Evolutionary conservation across 1,284 basidiomycete genomes (phyloP), one percentile per base, ranked within the genome.

Genomic region (Peniophora sp.): DNA sequence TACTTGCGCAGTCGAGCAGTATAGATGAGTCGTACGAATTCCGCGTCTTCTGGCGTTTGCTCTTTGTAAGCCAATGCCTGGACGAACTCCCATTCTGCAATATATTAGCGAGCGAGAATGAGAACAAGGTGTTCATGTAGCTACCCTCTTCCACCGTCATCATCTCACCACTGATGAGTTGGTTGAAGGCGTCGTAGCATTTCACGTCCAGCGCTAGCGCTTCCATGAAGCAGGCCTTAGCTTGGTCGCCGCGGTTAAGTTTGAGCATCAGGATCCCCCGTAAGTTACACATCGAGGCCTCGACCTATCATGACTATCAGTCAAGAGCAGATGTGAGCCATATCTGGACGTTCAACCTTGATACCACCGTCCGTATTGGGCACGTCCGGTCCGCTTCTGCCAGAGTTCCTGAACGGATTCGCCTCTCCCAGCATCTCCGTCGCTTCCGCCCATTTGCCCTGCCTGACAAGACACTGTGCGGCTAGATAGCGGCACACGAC

Each of bases 151-250:
- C 84, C 0, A 85, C 81, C 14, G 86, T 82, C 86, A 97, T 89
- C 91, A 97, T 94, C 63, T 95, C 89, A 2, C 93, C 90, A 39
- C 85, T 86, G 18, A 98, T 75, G 5, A 99, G 78, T 55, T 95
- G 88, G 50, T 89, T 82, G 61, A 97, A 99, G 1, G 93, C 88
- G 57, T 99, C 97, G 63, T 94, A 99, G 65, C 96, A 98, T 67
- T 97, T 97, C 23, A 99, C 92, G 60, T 99, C 97, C 12, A 98
- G 74, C 0, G 87, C 79, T 14, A 99, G 75, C 1, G 97, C 95
- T 58, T 97, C 93, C 81, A 98, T 88, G 63, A 98, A 97, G 56
- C 87, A 89, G 51, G 92, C 78, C 61, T 96, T 96, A 0, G 97
- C 97, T 55, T 89, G 81, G 43, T 91, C 86, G 12, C 86, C 81